Conservation (phyloP, 805 yeast species). For the Saitoella complicata region DNA sequence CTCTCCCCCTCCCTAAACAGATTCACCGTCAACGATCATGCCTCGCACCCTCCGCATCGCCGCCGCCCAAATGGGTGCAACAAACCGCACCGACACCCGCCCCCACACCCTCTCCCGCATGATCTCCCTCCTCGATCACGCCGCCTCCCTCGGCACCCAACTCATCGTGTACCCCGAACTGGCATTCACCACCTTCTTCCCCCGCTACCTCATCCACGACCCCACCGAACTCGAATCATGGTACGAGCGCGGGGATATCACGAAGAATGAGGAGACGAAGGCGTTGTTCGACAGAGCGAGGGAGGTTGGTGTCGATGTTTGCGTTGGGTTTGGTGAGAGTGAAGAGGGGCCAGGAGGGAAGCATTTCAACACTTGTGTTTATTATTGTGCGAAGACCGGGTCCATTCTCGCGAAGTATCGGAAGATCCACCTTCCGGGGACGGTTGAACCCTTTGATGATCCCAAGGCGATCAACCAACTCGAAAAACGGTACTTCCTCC, state of each 20-base stretch:
- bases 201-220: constrained; percentile 22
- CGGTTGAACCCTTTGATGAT: constrained; percentile 22
- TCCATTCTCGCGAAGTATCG: constrained; percentile 21
- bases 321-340: constrained; percentile 25
- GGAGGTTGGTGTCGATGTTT: constrained; percentile 19
- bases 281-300: constrained; percentile 23
- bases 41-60: not conserved
- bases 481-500: constrained; percentile 25
- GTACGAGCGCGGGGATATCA: constrained; percentile 24
- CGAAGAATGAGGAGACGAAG: constrained; percentile 15
- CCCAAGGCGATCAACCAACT: constrained; percentile 22
- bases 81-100: constrained; percentile 16
- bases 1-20: too few species aligned
- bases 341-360: constrained; percentile 20
- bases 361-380: constrained; percentile 22
- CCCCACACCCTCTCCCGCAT: constrained; percentile 21
- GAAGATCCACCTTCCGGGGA: constrained; percentile 26
- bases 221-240: constrained; percentile 23
- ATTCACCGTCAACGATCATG: too few species aligned
- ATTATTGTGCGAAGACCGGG: constrained; percentile 22
- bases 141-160: constrained; percentile 21
- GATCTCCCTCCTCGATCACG: constrained; percentile 18
- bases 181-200: constrained; percentile 25
- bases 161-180: constrained; percentile 26
- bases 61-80: constrained; percentile 6